Evolutionary conservation across 345 rosid genomes (phyloP).

Genomic region (Brassica napus): Da-Ae NC_063452.1:4829001-4829500

Average conservation of each 20-base stretch:
- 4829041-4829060: too few relatives aligned
- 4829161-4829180: too few relatives aligned
- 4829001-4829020: too few relatives aligned
- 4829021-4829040: too few relatives aligned
- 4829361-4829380: not conserved
- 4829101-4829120: too few relatives aligned
- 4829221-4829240: conserved; percentile 97
- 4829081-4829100: too few relatives aligned
- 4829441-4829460: conserved; percentile 50
- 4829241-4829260: conserved; percentile 83
- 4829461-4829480: conserved; percentile 45
- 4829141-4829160: too few relatives aligned
- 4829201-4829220: not conserved
- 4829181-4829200: not conserved
- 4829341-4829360: too few relatives aligned
- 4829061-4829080: too few relatives aligned
- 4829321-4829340: conserved; percentile 46
- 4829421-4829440: conserved; percentile 66
- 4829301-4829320: conserved; percentile 65
- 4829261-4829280: conserved; percentile 68
- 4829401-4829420: not conserved
- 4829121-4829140: too few relatives aligned
- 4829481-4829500: conserved; percentile 32
- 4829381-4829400: not conserved
- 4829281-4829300: conserved; percentile 90